A percentile compares a stretch with the other conserved stretches of the same genome.
Conservation (phyloP, 164 flowering plant genomes). For the Taxillus chinensis region DNA sequence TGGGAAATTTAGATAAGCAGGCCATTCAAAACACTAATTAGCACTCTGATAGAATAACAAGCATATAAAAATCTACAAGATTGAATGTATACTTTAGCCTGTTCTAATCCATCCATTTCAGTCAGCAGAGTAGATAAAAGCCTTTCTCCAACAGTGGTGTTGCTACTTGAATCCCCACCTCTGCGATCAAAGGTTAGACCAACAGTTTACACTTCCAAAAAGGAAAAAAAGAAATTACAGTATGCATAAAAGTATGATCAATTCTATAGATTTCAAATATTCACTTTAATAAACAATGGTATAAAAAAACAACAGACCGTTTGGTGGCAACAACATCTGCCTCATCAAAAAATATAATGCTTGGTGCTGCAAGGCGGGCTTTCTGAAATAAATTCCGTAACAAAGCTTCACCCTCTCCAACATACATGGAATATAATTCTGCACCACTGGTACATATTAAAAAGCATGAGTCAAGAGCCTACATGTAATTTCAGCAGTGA, state of each 20-base stretch:
- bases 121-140: slow-evolving; percentile 86
- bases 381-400: slow-evolving; percentile 76
- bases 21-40: too few species aligned
- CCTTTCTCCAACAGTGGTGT: slow-evolving; percentile 66
- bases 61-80: slow-evolving; percentile 1
- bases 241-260: too few species aligned
- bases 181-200: slow-evolving; percentile 20
- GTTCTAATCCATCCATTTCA: slow-evolving; percentile 96
- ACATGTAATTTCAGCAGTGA: neutral
- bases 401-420: slow-evolving; percentile 96
- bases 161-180: slow-evolving; percentile 62
- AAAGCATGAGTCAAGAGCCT: slow-evolving; percentile 5
- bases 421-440: slow-evolving; percentile 92
- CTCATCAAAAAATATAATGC: slow-evolving; percentile 93
- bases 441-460: slow-evolving; percentile 61
- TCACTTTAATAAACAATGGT: too few species aligned
- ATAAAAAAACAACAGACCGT: slow-evolving; percentile 32
- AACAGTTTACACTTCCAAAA: neutral
- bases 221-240: neutral
- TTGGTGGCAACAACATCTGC: slow-evolving; percentile 78
- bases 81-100: slow-evolving; percentile 53
- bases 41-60: neutral
- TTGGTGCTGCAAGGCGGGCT: slow-evolving; percentile 94
- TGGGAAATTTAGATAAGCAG: too few species aligned
- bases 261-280: too few species aligned